A percentile compares a stretch with the other conserved stretches of the same genome.
phyloP scores from a whole-genome alignment of 2,329 filamentous ascomycete species.

The Colletotrichum tofieldiae region DNA sequence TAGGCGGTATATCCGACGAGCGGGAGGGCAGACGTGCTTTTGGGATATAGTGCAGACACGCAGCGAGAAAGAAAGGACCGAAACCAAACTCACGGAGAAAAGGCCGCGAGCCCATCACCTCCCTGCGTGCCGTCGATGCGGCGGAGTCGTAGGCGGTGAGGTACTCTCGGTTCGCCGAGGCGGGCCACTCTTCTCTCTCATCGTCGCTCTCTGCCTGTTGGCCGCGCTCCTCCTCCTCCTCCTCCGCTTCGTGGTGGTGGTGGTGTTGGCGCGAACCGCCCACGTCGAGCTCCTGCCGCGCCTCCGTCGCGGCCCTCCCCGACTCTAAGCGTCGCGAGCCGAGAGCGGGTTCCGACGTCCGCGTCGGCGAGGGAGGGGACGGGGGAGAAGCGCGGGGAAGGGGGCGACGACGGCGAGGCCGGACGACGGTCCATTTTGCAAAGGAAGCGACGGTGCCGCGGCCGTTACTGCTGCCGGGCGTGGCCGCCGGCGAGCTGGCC shows the following conservation, averaged over 20 bases:
- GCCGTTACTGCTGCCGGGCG: background rate
- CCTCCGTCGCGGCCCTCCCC: background rate
- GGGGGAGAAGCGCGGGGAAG: background rate
- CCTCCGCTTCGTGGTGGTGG: constrained; percentile 2
- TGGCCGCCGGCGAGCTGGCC: no score
- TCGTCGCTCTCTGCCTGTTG: constrained; percentile 37
- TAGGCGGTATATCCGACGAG: background rate
- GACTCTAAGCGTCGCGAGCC: constrained; percentile 28
- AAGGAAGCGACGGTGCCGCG: constrained; percentile 8
- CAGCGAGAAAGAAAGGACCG: constrained; percentile 11
- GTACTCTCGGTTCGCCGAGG: constrained; percentile 49
- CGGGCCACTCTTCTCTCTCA: constrained; percentile 50
- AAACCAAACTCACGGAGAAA: constrained; percentile 56
- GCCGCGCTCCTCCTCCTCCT: constrained; percentile 12
- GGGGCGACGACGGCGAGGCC: background rate
- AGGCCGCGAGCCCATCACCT: constrained; percentile 49
- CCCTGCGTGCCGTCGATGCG: constrained; percentile 50
- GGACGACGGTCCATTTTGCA: constrained; percentile 43
- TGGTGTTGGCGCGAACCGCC: background rate
- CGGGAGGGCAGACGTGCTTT: no score
- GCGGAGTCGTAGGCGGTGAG: constrained; percentile 52
- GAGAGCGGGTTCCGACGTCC: background rate
- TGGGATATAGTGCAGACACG: background rate
- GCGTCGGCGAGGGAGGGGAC: background rate
- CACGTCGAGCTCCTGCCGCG: background rate